Percentiles rank a stretch among this genome's conserved stretches.
These are phyloP conservation scores for Geosmithia putterillii DNA, from an alignment of 2,329 filamentous ascomycete species.

Conservation along the genomic window DNA sequence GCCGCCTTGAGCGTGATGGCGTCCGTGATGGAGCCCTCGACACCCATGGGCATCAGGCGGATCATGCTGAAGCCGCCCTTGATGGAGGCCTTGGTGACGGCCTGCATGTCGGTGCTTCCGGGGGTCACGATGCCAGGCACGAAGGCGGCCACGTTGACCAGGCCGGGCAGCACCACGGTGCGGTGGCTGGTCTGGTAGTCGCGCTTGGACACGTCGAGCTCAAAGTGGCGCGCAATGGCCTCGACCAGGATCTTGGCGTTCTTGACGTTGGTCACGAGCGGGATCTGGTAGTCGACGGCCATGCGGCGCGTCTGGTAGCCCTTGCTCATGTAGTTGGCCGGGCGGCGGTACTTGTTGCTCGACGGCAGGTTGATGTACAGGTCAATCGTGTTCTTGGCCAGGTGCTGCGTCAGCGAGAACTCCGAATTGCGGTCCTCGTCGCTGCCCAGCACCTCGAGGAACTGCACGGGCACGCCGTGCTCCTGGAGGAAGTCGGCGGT, in stretches of 20 bases:
- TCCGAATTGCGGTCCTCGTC: constrained; percentile 84
- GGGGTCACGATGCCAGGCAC: constrained; percentile 58
- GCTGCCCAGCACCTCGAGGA: constrained; percentile 73
- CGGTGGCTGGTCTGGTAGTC: constrained; percentile 89
- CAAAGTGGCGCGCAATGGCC: constrained; percentile 80
- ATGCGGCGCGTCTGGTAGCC: constrained; percentile 94
- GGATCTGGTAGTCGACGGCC: constrained; percentile 95
- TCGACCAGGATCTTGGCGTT: constrained; percentile 96
- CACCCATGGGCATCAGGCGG: constrained; percentile 63
- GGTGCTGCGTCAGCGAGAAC: constrained; percentile 91
- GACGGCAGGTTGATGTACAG: constrained; percentile 99
- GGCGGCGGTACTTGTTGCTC: constrained; percentile 90
- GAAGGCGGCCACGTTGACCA: constrained; percentile 72
- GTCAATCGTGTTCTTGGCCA: constrained; percentile 96
- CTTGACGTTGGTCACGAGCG: constrained; percentile 96
- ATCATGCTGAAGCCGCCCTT: constrained; percentile 71
- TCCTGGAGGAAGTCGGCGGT: constrained; percentile 95
- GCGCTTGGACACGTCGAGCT: constrained; percentile 68
- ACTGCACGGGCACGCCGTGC: constrained; percentile 84
- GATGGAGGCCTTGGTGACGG: constrained; percentile 61
- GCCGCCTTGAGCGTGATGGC: constrained; percentile 58
- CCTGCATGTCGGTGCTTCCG: constrained; percentile 55
- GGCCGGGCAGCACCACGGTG: constrained; percentile 58
- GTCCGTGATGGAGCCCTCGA: constrained; percentile 62
- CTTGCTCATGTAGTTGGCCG: constrained; percentile 97